Evolutionary conservation across 768 basidiomycete genomes (phyloP).

Genomic region (Russula emetica): DNA sequence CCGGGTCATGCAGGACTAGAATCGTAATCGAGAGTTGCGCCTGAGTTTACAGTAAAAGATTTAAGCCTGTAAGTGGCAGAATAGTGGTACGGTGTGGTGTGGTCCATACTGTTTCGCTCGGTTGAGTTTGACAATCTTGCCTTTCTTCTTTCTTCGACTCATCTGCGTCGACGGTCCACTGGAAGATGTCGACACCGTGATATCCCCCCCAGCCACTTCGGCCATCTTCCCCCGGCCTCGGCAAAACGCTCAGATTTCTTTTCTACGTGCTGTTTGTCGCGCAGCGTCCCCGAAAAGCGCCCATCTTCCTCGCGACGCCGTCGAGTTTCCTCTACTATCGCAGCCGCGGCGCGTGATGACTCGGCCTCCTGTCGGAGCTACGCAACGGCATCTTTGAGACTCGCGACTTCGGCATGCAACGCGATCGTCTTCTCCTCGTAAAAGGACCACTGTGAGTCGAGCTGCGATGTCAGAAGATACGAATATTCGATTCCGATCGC

Average conservation of each 20-base stretch:
- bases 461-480: constrained; percentile 83
- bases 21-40: too few relatives aligned
- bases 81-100: too few relatives aligned
- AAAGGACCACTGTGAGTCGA: constrained; percentile 86
- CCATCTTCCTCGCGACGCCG: constrained; percentile 41
- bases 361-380: constrained; percentile 41
- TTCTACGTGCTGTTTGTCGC: constrained; percentile 62
- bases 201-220: constrained; percentile 66
- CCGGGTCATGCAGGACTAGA: too few relatives aligned
- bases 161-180: constrained; percentile 26
- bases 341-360: constrained; percentile 11
- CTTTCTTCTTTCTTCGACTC: constrained; percentile 44
- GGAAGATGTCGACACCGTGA: constrained; percentile 49
- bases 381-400: constrained; percentile 51
- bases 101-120: too few relatives aligned
- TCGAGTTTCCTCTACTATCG: too few relatives aligned
- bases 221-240: constrained; percentile 58
- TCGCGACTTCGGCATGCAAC: constrained; percentile 49
- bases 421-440: constrained; percentile 75
- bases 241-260: constrained; percentile 55
- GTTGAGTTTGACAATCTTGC: too few relatives aligned
- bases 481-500: constrained; percentile 97
- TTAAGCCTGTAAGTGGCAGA: too few relatives aligned
- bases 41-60: too few relatives aligned
- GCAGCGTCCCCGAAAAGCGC: constrained; percentile 41